Base-by-base conservation (phyloP, 75 land plant species). In the Picea glauca region DNA sequence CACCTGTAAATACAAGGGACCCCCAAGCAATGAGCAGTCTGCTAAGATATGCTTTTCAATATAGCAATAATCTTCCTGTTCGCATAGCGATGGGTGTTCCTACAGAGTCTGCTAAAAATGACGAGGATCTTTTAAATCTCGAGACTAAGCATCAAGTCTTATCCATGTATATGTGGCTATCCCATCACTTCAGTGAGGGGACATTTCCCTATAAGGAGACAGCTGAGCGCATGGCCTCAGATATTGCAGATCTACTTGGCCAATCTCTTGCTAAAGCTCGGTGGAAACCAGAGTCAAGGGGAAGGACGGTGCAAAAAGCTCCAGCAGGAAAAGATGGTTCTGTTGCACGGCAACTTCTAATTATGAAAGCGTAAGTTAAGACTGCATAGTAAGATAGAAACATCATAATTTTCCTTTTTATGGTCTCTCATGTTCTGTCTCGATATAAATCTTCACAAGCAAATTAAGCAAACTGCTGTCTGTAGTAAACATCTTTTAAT, bases 131-230 rank as follows among this genome's bases (percentile, higher is more conserved):
- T 8, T 83, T 96, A 84, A 96, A 96, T 80, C 89, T 96, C 33
- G 98, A 96, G 85, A 85, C 91, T 21, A 92, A 83, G 81, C 98
- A 96, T 86, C 98, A 96, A 77, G 91, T 97, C 20, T 66, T 93
- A 50, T 94, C 98, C 20, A 91, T 93, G 90, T 97, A 97, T 76
- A 77, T 97, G 12, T 97, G 96, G 96, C 79, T 97, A 61, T 87
- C 96, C 38, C 77, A 95, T 57, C 99, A 95, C 60, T 93, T 95
- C 62, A 85, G 86, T 21, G 86, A 81, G 76, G 94, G 87, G 60
- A 86, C 75, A 20, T 97, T 97, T 82, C 96, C 98, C 1, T 88
- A 85, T 82, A 83, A 54, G 21, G 86, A 91, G 79, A 90, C 80
- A 81, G 99, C 90, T 33, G 94, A 85, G 70, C 59, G 60, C 59